A percentile compares a stretch with the other conserved stretches of the same genome.
Evolutionary conservation across 345 rosid genomes (phyloP).

Genomic region (Camelina sativa): DNA sequence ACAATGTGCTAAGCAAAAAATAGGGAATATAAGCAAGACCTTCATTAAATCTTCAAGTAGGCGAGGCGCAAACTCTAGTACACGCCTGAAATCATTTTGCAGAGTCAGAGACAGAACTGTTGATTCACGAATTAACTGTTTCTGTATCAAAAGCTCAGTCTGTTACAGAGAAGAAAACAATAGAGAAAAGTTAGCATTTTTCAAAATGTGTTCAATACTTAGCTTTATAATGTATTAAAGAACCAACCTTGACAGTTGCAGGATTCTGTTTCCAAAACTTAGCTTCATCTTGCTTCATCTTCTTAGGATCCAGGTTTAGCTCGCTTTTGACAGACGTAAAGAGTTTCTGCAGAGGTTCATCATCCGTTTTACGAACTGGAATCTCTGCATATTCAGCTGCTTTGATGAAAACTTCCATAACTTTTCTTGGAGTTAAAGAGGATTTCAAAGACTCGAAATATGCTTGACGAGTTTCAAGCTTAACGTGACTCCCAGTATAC

Average conservation of each 20-base stretch:
- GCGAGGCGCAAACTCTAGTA: slow-evolving; percentile 89
- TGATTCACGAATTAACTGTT: slow-evolving; percentile 77
- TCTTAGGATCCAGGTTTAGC: slow-evolving; percentile 85
- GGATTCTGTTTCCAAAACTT: slow-evolving; percentile 98
- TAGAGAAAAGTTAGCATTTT: neutral
- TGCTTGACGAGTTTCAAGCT: slow-evolving; percentile 87
- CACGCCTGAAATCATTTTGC: slow-evolving; percentile 72
- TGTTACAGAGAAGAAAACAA: slow-evolving; percentile 35
- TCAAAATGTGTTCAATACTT: neutral
- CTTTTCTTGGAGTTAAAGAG: slow-evolving; percentile 87
- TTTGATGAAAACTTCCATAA: slow-evolving; percentile 86
- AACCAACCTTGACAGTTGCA: slow-evolving; percentile 73
- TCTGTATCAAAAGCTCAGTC: slow-evolving; percentile 93
- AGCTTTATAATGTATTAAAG: neutral
- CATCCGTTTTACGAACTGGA: slow-evolving; percentile 87
- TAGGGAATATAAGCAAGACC: slow-evolving; percentile 45
- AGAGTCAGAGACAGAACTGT: slow-evolving; percentile 71
- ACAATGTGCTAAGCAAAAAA: neutral
- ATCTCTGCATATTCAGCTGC: slow-evolving; percentile 95
- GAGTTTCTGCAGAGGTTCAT: slow-evolving; percentile 85
- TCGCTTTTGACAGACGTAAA: slow-evolving; percentile 84
- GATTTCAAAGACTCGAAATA: slow-evolving; percentile 83
- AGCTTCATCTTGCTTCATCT: slow-evolving; percentile 96
- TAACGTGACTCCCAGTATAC: slow-evolving; percentile 90
- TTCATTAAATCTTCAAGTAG: slow-evolving; percentile 96